These are phyloP conservation scores for Mrakia frigida DNA, from an alignment of 768 basidiomycete species.

Conservation along the genomic window DNA sequence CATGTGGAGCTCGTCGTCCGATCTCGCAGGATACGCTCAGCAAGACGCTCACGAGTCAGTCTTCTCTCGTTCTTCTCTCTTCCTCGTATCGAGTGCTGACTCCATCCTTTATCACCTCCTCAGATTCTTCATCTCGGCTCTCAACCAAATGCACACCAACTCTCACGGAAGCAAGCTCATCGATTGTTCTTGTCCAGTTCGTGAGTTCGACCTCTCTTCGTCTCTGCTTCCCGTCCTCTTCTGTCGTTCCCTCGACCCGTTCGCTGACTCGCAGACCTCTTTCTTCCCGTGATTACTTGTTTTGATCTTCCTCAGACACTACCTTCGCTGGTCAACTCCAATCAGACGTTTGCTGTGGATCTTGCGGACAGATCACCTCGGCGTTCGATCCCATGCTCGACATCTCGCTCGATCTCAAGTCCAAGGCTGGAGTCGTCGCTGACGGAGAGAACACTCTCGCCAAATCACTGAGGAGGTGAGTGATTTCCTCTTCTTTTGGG, in stretches of 20 bases:
- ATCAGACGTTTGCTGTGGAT: conserved; percentile 82
- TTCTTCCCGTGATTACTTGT: not conserved
- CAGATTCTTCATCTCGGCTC: conserved; percentile 47
- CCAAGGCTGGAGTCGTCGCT: conserved; percentile 41
- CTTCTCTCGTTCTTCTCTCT: not conserved
- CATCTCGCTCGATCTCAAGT: conserved; percentile 75
- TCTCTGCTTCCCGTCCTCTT: not conserved
- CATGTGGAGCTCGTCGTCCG: conserved; percentile 65
- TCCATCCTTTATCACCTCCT: conserved; percentile 37
- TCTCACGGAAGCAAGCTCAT: conserved; percentile 62
- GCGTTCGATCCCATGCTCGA: conserved; percentile 87
- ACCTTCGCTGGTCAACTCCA: conserved; percentile 82
- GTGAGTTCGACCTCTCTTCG: conserved; percentile 35
- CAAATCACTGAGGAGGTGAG: conserved; percentile 67
- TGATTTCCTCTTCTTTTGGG: conserved; percentile 21
- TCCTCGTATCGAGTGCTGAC: not conserved
- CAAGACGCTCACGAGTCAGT: conserved; percentile 91
- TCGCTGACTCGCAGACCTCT: not conserved
- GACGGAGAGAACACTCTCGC: conserved; percentile 59
- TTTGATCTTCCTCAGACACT: conserved; percentile 48
- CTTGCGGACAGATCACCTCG: conserved; percentile 70
- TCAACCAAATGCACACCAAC: conserved; percentile 81
- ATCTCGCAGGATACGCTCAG: conserved; percentile 85
- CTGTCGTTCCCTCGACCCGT: too few relatives aligned
- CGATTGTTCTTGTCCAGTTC: conserved; percentile 63